A percentile compares a stretch with the other conserved stretches of the same genome.
phyloP scores from a whole-genome alignment of 371 early-diverging fungal genomes.

The Mucor velutinosus region DNA sequence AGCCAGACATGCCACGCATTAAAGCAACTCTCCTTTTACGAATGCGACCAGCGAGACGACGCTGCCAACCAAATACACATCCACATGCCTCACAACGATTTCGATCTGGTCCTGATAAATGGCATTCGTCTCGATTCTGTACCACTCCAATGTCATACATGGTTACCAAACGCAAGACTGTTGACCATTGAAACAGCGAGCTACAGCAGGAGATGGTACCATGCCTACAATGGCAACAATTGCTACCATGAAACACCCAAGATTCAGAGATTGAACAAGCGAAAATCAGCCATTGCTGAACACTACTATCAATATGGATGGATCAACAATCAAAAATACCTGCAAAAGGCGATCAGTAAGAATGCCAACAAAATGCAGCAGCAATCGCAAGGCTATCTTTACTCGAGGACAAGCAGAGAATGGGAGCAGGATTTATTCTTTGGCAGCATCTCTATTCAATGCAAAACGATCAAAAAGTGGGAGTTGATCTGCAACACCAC shows the following conservation, averaged over 20 bases:
- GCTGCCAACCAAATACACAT: neutral
- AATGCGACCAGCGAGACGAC: conserved; percentile 3
- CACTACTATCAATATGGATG: neutral
- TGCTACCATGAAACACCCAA: neutral
- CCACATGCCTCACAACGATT: conserved; percentile 4
- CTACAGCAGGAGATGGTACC: conserved; percentile 1
- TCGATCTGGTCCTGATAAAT: conserved; percentile 2
- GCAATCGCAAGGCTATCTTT: neutral
- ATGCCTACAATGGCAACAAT: neutral
- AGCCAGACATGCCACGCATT: neutral
- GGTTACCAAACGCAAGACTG: neutral
- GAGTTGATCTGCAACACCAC: conserved; percentile 6
- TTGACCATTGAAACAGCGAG: neutral
- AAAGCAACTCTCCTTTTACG: neutral
- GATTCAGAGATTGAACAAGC: neutral
- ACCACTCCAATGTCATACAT: neutral
- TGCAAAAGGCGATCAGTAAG: neutral
- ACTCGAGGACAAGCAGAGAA: neutral
- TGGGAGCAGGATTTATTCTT: conserved; percentile 9
- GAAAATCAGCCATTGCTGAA: neutral
- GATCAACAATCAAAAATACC: neutral
- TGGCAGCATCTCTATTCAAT: conserved; percentile 4
- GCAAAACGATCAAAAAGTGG: conserved; percentile 10
- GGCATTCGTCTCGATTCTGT: conserved; percentile 7
- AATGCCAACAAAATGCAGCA: neutral